phyloP scores from a whole-genome alignment of 2,329 filamentous ascomycete genomes.

The Karstenula rhodostoma region DNA sequence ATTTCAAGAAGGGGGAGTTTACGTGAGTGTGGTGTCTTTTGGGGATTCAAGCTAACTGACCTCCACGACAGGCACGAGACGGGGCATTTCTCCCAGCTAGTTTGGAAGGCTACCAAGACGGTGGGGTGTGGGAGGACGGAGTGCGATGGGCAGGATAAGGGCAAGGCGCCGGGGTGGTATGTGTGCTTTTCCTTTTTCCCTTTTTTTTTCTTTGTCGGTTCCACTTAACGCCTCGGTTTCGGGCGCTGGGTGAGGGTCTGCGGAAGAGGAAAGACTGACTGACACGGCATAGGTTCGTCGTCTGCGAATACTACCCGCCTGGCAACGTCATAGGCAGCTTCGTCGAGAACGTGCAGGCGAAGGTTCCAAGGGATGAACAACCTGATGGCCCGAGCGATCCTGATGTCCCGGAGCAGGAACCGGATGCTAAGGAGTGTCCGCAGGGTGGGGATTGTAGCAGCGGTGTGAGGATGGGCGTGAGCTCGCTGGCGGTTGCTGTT shows the following conservation, averaged over 20 bases:
- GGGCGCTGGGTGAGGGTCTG: too few species aligned
- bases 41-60: slow-evolving; percentile 22
- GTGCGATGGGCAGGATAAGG: slow-evolving; percentile 25
- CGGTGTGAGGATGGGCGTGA: not conserved
- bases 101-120: slow-evolving; percentile 31
- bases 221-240: not conserved
- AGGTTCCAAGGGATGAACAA: slow-evolving; percentile 17
- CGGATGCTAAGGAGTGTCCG: slow-evolving; percentile 17
- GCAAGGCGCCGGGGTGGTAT: slow-evolving; percentile 34
- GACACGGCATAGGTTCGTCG: slow-evolving; percentile 22
- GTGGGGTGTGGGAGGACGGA: slow-evolving; percentile 34
- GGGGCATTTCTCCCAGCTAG: slow-evolving; percentile 40
- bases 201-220: not conserved
- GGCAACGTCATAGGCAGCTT: slow-evolving; percentile 50
- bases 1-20: slow-evolving; percentile 62
- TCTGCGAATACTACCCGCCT: slow-evolving; percentile 51
- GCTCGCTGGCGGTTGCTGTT: slow-evolving; percentile 4
- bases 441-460: slow-evolving; percentile 17
- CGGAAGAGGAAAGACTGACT: not conserved
- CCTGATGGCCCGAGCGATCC: slow-evolving; percentile 20
- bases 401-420: slow-evolving; percentile 12
- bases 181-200: not conserved
- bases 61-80: slow-evolving; percentile 17
- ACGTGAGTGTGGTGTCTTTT: slow-evolving; percentile 57
- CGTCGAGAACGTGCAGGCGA: slow-evolving; percentile 39